These are phyloP conservation scores for Bombardia bombarda DNA, from an alignment of 495 filamentous ascomycete species.

Conservation along the genomic window DNA sequence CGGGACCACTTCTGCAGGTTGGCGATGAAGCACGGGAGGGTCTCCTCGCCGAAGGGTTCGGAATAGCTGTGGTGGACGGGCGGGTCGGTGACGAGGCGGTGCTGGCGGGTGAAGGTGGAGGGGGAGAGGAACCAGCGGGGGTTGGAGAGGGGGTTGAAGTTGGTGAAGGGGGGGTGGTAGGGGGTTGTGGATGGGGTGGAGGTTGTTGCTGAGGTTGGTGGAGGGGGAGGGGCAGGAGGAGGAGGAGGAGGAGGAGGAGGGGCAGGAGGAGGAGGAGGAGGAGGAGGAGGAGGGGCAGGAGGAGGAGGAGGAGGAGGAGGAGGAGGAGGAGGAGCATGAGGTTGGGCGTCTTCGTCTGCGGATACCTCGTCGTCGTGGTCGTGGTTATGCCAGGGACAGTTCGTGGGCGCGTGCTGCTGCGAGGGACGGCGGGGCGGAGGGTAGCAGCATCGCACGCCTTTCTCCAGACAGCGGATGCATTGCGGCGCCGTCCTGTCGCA, in stretches of 20 bases:
- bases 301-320: background rate
- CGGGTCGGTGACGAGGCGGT: background rate
- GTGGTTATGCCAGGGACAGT: background rate
- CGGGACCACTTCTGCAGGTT: slow-evolving; percentile 17
- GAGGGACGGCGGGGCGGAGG: slow-evolving; percentile 1
- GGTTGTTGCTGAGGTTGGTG: background rate
- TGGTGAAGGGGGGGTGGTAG: background rate
- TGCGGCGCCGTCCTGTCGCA: slow-evolving; percentile 35
- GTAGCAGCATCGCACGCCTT: slow-evolving; percentile 30
- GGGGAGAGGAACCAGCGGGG: slow-evolving; percentile 8
- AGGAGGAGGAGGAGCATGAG: background rate
- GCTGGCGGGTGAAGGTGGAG: slow-evolving; percentile 1
- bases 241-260: too few relatives aligned
- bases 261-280: background rate
- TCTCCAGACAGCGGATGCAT: slow-evolving; percentile 31
- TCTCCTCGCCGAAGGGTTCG: slow-evolving; percentile 5
- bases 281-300: background rate
- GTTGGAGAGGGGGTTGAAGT: background rate
- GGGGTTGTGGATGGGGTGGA: background rate
- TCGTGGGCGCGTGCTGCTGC: background rate
- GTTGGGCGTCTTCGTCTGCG: too few relatives aligned
- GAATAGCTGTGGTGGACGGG: background rate
- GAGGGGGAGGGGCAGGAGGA: background rate
- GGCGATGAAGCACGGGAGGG: slow-evolving; percentile 14
- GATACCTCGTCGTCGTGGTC: background rate